Evolutionary conservation across 2,329 filamentous ascomycete species (phyloP).

Genomic region (Acrodontium crateriforme): DNA sequence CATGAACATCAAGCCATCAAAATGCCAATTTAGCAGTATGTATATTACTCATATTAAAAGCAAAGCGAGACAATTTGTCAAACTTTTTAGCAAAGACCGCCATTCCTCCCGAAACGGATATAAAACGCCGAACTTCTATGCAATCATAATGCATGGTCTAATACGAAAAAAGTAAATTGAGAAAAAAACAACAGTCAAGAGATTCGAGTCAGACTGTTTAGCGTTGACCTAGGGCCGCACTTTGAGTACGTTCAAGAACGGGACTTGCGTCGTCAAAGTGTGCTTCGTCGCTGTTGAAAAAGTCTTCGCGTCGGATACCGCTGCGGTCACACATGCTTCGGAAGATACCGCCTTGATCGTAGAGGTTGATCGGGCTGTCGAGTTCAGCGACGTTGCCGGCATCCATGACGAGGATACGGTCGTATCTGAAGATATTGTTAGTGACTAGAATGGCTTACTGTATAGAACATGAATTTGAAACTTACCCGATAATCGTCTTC

Average conservation of each 20-base stretch:
- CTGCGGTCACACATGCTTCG: slow-evolving; percentile 79
- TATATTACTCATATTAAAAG: too few relatives aligned
- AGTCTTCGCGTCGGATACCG: slow-evolving; percentile 50
- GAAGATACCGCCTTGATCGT: slow-evolving; percentile 65
- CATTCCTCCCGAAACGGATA: too few relatives aligned
- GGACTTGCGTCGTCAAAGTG: slow-evolving; percentile 14
- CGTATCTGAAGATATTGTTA: slow-evolving; percentile 40
- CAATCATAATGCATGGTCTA: too few relatives aligned
- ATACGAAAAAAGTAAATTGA: too few relatives aligned
- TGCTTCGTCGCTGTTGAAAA: slow-evolving; percentile 21
- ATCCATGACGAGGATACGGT: slow-evolving; percentile 96
- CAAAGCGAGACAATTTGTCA: too few relatives aligned
- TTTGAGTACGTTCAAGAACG: slow-evolving; percentile 17
- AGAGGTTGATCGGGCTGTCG: slow-evolving; percentile 61
- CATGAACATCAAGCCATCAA: too few relatives aligned
- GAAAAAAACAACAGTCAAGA: too few relatives aligned
- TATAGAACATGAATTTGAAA: neutral
- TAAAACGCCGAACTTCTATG: too few relatives aligned
- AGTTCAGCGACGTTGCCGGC: slow-evolving; percentile 76
- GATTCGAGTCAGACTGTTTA: too few relatives aligned
- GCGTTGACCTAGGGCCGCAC: slow-evolving; percentile 3
- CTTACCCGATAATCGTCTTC: slow-evolving; percentile 65
- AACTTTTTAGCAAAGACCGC: too few relatives aligned
- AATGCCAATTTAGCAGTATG: too few relatives aligned
- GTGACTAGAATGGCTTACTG: neutral